phyloP scores from a whole-genome alignment of 805 yeast species.

The Yueomyces sp. region DNA sequence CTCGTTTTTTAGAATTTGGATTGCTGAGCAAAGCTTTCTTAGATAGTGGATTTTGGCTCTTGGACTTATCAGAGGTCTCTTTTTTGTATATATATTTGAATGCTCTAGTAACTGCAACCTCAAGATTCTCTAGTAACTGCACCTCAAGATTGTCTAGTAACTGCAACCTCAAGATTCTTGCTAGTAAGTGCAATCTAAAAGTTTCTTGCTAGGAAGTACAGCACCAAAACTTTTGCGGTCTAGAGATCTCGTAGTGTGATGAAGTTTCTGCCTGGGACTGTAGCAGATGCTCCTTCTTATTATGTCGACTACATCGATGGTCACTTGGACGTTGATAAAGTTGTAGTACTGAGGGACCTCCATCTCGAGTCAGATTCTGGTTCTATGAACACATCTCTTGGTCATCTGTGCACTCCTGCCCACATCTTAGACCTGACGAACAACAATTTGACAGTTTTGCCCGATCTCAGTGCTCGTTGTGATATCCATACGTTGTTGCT shows the following conservation, averaged over 20 bases:
- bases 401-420: conserved; percentile 30
- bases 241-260: conserved; percentile 16
- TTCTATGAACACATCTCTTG: conserved; percentile 29
- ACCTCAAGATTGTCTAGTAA: no score
- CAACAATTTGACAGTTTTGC: conserved; percentile 50
- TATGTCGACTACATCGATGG: conserved; percentile 27
- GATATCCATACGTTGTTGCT: conserved; percentile 37
- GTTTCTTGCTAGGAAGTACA: no score
- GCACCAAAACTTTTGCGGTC: background rate
- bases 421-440: conserved; percentile 63
- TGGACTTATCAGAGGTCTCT: no score
- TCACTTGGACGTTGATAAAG: conserved; percentile 14
- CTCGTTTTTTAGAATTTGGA: no score
- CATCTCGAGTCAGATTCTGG: conserved; percentile 30
- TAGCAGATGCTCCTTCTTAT: conserved; percentile 38
- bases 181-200: no score
- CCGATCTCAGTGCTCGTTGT: conserved; percentile 33
- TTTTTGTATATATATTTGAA: no score
- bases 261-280: conserved; percentile 42
- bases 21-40: no score
- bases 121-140: no score
- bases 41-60: no score
- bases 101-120: no score
- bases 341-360: conserved; percentile 17
- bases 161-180: no score